Base-by-base conservation (phyloP, 257 asterid genomes). In the Mentha longifolia region DNA sequence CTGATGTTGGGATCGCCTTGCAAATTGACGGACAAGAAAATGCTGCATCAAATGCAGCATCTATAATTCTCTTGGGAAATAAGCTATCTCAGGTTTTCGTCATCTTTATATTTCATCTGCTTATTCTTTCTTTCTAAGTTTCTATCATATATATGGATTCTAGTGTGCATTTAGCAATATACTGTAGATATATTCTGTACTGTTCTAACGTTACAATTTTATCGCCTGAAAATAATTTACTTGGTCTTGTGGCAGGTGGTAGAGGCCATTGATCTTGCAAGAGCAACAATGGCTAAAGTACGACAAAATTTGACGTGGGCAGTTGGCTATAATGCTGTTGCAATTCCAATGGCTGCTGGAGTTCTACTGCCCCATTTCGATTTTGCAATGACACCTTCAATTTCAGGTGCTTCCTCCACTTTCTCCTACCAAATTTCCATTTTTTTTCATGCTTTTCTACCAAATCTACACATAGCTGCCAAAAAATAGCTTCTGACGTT, bases 31-130 rank as follows among this genome's bases (percentile, higher is more conserved):
- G 88, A 67, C 96, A 94, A 80, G 99, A 94, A 84, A 94, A 88
- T 79, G 97, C 99, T 62, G 98, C 99, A 47, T 94, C 96, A 43
- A 89, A 94, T 85, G 99, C 99, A 77, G 90, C 99, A 61, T 91
- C 99, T 47, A 87, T 94, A 58, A 83, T 94, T 80, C 98, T 91
- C 74, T 79, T 94, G 66, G 99, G 99, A 65, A 91, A 89, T 76
- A 85, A 81, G 76, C 95, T 94, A 14, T 94, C 96, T 49, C 97
- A 94, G 96, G 98, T 91, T 69, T 30, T 50, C 64, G 35, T 52
- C 30, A 7, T 47, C 54, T 3, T 15, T 16, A 47, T 15, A 9
- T 42, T 16, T 41, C 60, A 30, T 20, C 12, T 16, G 52, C 50
- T 11, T 20, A 15, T 28, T 65, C 14, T 55, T 65, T 15, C 39